Conservation (phyloP, 306 rosid species). For the Prunus mume region DNA sequence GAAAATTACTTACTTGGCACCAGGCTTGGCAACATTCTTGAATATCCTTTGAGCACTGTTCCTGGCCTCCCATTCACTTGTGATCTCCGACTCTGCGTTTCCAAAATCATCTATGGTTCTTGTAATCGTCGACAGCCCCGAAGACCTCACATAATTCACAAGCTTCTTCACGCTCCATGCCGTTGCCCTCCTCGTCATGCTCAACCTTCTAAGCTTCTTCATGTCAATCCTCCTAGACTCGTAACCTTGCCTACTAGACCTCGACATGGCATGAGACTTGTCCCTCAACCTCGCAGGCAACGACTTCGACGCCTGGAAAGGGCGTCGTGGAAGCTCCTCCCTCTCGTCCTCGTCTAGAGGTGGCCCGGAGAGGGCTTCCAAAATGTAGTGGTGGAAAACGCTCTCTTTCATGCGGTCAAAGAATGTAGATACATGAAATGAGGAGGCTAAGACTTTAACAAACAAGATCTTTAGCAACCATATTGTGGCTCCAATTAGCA, state of each 20-base stretch:
- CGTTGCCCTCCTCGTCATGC: slow-evolving; percentile 29
- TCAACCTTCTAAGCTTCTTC: slow-evolving; percentile 42
- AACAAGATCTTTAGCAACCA: slow-evolving; percentile 46
- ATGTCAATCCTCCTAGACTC: slow-evolving; percentile 39
- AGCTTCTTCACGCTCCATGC: slow-evolving; percentile 44
- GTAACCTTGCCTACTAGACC: not conserved
- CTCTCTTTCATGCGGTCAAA: slow-evolving; percentile 54
- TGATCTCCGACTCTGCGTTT: slow-evolving; percentile 42
- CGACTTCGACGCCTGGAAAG: slow-evolving; percentile 26
- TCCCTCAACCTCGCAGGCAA: slow-evolving; percentile 37
- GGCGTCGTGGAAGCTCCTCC: slow-evolving; percentile 7
- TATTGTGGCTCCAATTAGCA: slow-evolving; percentile 42
- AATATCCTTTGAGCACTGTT: slow-evolving; percentile 38
- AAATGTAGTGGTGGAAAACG: slow-evolving; percentile 43
- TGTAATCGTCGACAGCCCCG: slow-evolving; percentile 46
- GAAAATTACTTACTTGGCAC: slow-evolving; percentile 33
- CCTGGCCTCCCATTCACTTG: slow-evolving; percentile 51
- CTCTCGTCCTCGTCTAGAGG: slow-evolving; percentile 40
- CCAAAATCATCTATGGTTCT: slow-evolving; percentile 43
- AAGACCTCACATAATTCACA: slow-evolving; percentile 32
- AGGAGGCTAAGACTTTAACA: slow-evolving; percentile 48
- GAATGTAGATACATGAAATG: slow-evolving; percentile 50
- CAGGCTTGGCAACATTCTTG: slow-evolving; percentile 47
- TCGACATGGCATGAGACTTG: not conserved
- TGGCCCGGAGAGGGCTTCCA: slow-evolving; percentile 49